A percentile compares a stretch with the other conserved stretches of the same genome.
phyloP scores from a whole-genome alignment of 176 grass and related monocot genomes.

The Hyparrhenia diplandra region DNA sequence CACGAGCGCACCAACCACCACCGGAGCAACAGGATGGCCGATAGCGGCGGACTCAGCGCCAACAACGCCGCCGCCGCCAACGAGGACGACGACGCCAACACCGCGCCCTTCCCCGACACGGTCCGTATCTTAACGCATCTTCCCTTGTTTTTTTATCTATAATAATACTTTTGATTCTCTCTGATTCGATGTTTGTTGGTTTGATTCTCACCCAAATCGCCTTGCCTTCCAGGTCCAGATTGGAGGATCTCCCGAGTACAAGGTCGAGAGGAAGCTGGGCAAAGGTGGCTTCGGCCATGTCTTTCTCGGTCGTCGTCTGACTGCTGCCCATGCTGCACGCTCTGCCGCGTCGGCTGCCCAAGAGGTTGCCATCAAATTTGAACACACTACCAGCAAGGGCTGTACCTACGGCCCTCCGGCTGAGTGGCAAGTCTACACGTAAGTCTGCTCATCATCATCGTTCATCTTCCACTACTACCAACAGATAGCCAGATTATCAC shows the following conservation, averaged over 20 bases:
- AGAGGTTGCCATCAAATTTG: slow-evolving; percentile 95
- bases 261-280: slow-evolving; percentile 78
- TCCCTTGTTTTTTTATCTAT: too few relatives aligned
- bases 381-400: slow-evolving; percentile 82
- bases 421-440: slow-evolving; percentile 94
- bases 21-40: neutral
- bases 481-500: neutral
- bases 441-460: neutral
- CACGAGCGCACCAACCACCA: neutral
- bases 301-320: slow-evolving; percentile 68
- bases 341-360: slow-evolving; percentile 45
- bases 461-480: neutral
- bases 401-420: slow-evolving; percentile 80
- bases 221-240: slow-evolving; percentile 62
- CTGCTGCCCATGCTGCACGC: slow-evolving; percentile 48
- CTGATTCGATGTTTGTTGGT: neutral
- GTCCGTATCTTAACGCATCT: neutral
- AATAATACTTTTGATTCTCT: neutral
- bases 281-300: slow-evolving; percentile 94
- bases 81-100: slow-evolving; percentile 51
- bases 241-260: slow-evolving; percentile 78
- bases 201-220: neutral
- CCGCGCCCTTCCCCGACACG: slow-evolving; percentile 50
- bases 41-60: slow-evolving; percentile 57
- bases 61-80: slow-evolving; percentile 48